phyloP scores from a whole-genome alignment of 2,329 filamentous ascomycete species.

The Thielaviopsis musarum region DNA sequence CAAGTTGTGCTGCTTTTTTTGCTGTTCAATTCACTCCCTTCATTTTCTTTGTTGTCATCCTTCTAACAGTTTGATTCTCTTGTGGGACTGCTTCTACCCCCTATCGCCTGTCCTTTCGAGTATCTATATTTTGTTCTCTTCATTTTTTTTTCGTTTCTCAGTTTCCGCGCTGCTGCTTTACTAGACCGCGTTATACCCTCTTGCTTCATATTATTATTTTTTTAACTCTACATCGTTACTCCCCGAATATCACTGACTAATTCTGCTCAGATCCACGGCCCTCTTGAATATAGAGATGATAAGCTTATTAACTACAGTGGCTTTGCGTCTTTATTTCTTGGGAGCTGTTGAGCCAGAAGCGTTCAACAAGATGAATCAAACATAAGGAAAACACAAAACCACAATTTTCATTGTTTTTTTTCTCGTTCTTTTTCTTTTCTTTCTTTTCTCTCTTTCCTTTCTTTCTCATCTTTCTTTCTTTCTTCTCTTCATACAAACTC shows the following conservation, averaged over 20 bases:
- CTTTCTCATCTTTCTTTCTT: background rate
- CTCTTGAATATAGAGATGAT: background rate
- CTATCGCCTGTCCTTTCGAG: background rate
- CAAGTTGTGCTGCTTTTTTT: background rate
- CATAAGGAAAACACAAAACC: background rate
- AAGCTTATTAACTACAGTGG: background rate
- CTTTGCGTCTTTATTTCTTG: background rate
- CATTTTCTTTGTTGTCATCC: background rate
- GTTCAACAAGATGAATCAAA: background rate
- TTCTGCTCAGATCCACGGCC: background rate
- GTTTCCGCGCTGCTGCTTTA: constrained; percentile 2
- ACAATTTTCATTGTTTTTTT: background rate
- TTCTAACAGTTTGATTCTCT: background rate
- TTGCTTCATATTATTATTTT: constrained; percentile 5
- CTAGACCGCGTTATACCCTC: constrained; percentile 8
- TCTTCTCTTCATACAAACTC: background rate
- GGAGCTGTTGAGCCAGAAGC: background rate
- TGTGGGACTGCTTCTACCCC: background rate
- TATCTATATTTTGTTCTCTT: constrained; percentile 1
- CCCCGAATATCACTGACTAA: background rate
- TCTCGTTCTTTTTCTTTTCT: background rate
- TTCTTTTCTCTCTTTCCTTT: background rate
- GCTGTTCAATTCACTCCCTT: background rate
- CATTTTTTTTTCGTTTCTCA: constrained; percentile 2
- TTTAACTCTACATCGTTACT: background rate